Conservation (phyloP, 768 basidiomycete genomes). For the Amanita subjunquillea region DNA sequence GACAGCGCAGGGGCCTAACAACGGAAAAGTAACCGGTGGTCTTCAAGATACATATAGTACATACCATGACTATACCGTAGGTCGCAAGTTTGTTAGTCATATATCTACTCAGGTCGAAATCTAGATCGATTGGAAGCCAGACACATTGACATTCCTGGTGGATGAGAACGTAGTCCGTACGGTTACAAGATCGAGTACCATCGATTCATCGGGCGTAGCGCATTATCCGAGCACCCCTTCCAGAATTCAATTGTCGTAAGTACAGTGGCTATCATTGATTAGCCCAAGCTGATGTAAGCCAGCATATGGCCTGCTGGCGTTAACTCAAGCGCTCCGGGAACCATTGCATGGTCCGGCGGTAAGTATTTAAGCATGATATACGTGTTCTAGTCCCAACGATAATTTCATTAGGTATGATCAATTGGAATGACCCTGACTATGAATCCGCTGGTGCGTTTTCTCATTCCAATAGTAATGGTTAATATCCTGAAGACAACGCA, state of each 20-base stretch:
- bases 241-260: conserved; percentile 69
- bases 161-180: conserved; percentile 68
- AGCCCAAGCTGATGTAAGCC: conserved; percentile 6
- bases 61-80: conserved; percentile 70
- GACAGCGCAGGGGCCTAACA: conserved; percentile 29
- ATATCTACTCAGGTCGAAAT: not conserved
- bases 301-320: conserved; percentile 83
- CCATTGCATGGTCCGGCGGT: conserved; percentile 72
- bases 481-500: not conserved
- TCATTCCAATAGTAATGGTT: not conserved
- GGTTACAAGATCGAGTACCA: conserved; percentile 46
- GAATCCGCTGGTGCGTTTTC: conserved; percentile 37
- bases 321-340: conserved; percentile 46
- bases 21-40: conserved; percentile 37
- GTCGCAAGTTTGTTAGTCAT: conserved; percentile 13
- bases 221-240: conserved; percentile 73
- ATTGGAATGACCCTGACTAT: conserved; percentile 78
- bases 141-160: conserved; percentile 53
- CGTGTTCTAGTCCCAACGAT: not conserved
- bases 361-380: not conserved
- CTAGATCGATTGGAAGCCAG: conserved; percentile 76
- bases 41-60: conserved; percentile 55
- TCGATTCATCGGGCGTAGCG: conserved; percentile 44
- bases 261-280: not conserved
- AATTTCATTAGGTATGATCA: conserved; percentile 43